These are phyloP conservation scores for Coelastrella sp. DNA, from an alignment of 139 green algal genomes.

Conservation along the genomic window DNA sequence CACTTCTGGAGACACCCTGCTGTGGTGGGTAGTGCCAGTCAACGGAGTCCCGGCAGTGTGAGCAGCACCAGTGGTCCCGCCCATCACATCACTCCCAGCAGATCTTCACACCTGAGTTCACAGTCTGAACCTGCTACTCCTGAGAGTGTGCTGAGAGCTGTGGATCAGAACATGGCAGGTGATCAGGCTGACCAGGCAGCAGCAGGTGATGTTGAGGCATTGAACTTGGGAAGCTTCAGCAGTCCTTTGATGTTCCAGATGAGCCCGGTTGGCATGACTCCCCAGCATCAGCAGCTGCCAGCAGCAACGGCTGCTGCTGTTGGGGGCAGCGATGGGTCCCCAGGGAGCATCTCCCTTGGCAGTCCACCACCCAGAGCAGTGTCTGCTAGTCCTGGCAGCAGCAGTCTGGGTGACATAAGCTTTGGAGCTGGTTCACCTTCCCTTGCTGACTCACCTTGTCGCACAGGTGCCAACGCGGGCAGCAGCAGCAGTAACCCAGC, in stretches of 20 bases:
- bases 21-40: neutral
- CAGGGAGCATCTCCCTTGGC: neutral
- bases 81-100: too few species aligned
- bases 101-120: too few species aligned
- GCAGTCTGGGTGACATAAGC: neutral
- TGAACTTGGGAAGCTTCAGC: neutral
- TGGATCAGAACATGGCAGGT: too few species aligned
- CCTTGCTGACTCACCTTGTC: neutral
- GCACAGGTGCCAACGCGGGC: neutral
- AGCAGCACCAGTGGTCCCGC: too few species aligned
- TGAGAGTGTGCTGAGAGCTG: neutral
- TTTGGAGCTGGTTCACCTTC: neutral
- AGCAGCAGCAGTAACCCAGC: conserved; percentile 8
- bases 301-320: conserved; percentile 17
- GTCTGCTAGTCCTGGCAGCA: neutral
- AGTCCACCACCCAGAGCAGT: neutral
- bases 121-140: neutral
- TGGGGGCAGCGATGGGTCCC: neutral
- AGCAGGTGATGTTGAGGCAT: too few species aligned
- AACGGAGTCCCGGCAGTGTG: neutral
- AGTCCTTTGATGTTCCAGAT: neutral
- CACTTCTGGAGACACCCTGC: neutral
- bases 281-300: neutral
- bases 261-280: neutral
- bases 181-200: too few species aligned